Evolutionary conservation across 345 rosid genomes (phyloP), one percentile per base, ranked within the genome.

Genomic region (Erysimum cheiranthoides): DNA sequence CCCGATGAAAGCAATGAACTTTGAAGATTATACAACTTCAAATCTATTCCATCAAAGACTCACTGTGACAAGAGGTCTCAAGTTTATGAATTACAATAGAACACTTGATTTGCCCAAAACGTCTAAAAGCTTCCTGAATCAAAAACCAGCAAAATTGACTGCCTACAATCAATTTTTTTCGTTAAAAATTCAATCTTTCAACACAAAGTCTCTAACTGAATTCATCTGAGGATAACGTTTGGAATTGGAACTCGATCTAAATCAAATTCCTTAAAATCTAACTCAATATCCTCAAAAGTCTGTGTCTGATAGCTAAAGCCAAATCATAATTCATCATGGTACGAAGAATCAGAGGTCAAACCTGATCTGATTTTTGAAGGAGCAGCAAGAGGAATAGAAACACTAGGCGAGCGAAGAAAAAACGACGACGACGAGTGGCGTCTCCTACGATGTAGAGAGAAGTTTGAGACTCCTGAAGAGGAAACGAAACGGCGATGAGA

Each of bases 321-420:
- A 12, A 9, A 53, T n/a, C 18, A 36, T 2, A 43, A 64, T 6
- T 64, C 0, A 74, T 45, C 25, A 28, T 27, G 59, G 2, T 13
- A 34, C 8, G 0, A 34, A 34, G n/a, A 60, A 60, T 21, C 46
- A 58, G 45, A 63, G 72, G 61, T 65, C 40, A 58, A 65, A 92
- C 96, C 93, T 79, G 86, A 70, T 77, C 49, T 83, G 61, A 66
- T 28, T 31, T 56, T 31, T 1, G 76, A 54, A 17, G 82, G 73
- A 46, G 61, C 6, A 46, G 61, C 6, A 10, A 70, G 70, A 78
- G 72, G 40, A 31, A 52, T 71, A 67, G 87, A 73, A 62, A 78
- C 68, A 77, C 28, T 71, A 52, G 82, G 51, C 46, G 86, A 71
- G 4, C 76, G 76, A 70, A 61, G 74, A 52, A 40, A 83, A 65